Percentiles rank a stretch among this genome's conserved stretches.
Evolutionary conservation across 2,329 filamentous ascomycete species (phyloP).

Genomic region (Verticillium zaregamsianum): DNA sequence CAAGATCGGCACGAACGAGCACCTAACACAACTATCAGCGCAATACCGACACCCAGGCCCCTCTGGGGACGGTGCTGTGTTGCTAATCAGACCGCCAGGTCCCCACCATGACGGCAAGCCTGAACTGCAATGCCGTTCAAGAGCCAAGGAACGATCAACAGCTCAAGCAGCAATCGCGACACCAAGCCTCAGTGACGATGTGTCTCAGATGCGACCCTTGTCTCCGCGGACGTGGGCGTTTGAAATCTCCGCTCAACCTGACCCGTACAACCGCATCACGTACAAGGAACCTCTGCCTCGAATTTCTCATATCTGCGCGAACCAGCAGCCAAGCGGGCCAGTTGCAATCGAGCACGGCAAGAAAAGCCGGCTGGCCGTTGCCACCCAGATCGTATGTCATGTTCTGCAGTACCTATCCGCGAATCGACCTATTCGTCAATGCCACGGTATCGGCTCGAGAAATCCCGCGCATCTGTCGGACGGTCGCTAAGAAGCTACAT

Average conservation of each 20-base stretch:
- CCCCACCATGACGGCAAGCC: not conserved
- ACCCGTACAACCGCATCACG: not conserved
- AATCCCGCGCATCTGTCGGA: no score
- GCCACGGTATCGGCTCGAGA: no score
- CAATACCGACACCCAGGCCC: not conserved
- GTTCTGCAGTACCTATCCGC: no score
- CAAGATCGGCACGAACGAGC: not conserved
- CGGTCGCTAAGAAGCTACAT: no score
- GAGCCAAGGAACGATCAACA: not conserved
- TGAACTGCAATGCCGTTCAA: not conserved
- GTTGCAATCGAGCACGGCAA: no score
- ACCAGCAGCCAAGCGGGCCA: no score
- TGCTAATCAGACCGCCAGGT: not conserved
- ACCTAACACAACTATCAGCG: not conserved
- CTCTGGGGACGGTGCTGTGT: not conserved
- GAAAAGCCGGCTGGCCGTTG: no score
- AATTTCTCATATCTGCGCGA: no score
- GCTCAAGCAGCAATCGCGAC: not conserved
- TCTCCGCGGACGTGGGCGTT: not conserved
- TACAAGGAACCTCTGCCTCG: no score
- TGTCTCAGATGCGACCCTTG: not conserved
- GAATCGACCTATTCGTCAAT: no score
- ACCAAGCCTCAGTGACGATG: not conserved
- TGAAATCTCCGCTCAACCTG: not conserved
- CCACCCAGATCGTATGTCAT: no score